Evolutionary conservation across 73 alveolate species (phyloP).

Genomic region (Paramecium sexaurelia): DNA sequence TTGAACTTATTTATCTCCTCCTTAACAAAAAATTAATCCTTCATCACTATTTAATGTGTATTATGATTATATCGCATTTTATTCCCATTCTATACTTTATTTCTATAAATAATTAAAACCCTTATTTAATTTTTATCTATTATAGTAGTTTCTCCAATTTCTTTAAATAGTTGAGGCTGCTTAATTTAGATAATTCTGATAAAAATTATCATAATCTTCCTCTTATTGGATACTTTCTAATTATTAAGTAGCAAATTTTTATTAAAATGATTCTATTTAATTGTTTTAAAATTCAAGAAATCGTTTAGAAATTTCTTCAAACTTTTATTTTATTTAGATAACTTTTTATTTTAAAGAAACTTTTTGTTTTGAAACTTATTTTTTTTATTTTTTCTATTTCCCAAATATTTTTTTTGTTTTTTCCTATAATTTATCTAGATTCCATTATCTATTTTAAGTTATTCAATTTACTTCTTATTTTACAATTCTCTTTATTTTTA

Average conservation of each 20-base stretch:
- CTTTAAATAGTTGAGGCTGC: background rate
- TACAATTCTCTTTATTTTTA: background rate
- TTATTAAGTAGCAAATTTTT: background rate
- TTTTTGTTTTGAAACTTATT: background rate
- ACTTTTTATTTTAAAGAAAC: background rate
- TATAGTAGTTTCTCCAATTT: background rate
- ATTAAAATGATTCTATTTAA: background rate
- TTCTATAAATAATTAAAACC: background rate
- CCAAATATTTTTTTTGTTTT: background rate
- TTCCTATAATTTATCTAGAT: background rate
- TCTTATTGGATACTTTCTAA: background rate
- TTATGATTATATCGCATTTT: background rate
- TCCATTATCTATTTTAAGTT: background rate
- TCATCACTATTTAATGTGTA: background rate
- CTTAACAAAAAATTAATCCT: background rate
- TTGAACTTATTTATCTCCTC: slow-evolving; percentile 40
- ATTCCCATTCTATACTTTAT: background rate
- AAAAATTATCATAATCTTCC: background rate
- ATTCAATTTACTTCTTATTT: background rate
- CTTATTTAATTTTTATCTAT: background rate
- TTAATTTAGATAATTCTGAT: background rate
- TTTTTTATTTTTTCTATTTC: background rate
- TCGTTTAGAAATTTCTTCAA: slow-evolving; percentile 8
- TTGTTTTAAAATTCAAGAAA: background rate
- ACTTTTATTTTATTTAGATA: background rate